A percentile compares a stretch with the other conserved stretches of the same genome.
These are phyloP conservation scores for Chaetomiaceae sp. DNA, from an alignment of 2,329 filamentous ascomycete genomes.

Conservation along the genomic window DNA sequence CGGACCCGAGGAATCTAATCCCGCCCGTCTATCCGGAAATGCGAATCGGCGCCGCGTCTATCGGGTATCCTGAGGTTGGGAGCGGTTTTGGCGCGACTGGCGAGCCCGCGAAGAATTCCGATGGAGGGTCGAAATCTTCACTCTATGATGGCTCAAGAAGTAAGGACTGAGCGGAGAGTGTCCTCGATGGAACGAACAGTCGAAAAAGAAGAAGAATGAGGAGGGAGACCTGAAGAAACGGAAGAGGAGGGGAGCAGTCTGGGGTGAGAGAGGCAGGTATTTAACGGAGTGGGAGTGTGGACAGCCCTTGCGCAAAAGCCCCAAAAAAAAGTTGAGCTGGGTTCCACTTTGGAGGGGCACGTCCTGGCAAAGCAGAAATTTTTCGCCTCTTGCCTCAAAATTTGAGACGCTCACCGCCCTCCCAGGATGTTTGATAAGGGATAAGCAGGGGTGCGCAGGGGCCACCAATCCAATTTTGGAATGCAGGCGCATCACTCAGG, in stretches of 20 bases:
- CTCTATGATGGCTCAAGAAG: constrained; percentile 36
- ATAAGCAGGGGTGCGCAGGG: too few species aligned
- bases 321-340: not conserved
- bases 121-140: constrained; percentile 34
- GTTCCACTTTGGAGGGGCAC: too few species aligned
- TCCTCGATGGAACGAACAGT: constrained; percentile 41
- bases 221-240: constrained; percentile 28
- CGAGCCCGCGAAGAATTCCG: constrained; percentile 29
- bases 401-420: too few species aligned
- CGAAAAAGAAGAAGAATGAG: constrained; percentile 31
- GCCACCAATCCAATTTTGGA: too few species aligned
- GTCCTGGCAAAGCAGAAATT: too few species aligned
- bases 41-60: constrained; percentile 21
- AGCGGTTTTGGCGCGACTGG: constrained; percentile 1
- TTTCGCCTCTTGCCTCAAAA: too few species aligned
- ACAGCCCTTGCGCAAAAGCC: too few species aligned
- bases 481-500: too few species aligned
- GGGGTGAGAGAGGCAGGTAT: constrained; percentile 28
- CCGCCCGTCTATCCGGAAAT: constrained; percentile 22
- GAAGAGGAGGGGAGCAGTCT: constrained; percentile 14
- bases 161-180: constrained; percentile 37
- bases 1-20: constrained; percentile 21
- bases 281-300: constrained; percentile 26
- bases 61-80: constrained; percentile 22
- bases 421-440: too few species aligned